Base-by-base conservation (phyloP, 495 filamentous ascomycete genomes). In the Penicillium goetzii region DNA sequence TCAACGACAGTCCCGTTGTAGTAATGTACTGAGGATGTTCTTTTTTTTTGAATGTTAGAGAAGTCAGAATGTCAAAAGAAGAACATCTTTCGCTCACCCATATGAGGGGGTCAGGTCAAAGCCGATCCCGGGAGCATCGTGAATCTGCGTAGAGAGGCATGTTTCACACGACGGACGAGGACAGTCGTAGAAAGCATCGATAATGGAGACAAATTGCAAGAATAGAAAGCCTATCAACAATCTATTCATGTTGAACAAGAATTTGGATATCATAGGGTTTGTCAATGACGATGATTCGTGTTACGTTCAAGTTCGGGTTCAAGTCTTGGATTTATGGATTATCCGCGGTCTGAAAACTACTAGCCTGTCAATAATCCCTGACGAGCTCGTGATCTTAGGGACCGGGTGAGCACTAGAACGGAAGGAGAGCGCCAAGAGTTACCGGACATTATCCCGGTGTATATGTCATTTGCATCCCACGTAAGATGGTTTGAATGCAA, bases 1-100 rank as follows among this genome's bases (percentile, higher is more conserved):
- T 67, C 65, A 15, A 63, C 53, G 33, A 67, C 57, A 41, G 57
- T 67, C 43, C 65, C 60, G 38, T 63, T 67, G 23, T 63, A 57
- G 36, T 61, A 63, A 34, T 67, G 60, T 52, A 60, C 65, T 4
- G 33, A 52, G 33, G 61, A 57, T 38, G 56, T 67, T n/a, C 60
- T n/a, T n/a, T n/a, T 67, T 3, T 21, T 43, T 43, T 17, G 33
- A 45, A 34, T 7, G 23, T 65, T 56, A 58, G 54, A 54, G 10
- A 28, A 28, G 23, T 41, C 19, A 45, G n/a, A 15, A 1, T 11
- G 9, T 23, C 9, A 55, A 3, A 40, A n/a, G 28, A 32, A 23
- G 36, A 51, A n/a, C n/a, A 17, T 52, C 1, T 9, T 26, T 49
- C 28, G 43, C 65, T 61, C 38, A 63, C 56, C 65, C 65, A 28